A percentile compares a stretch with the other conserved stretches of the same genome.
These are phyloP conservation scores for Stagonosporopsis cucurbitacearum DNA, from an alignment of 2,329 filamentous ascomycete genomes.

Conservation along the genomic window DNA sequence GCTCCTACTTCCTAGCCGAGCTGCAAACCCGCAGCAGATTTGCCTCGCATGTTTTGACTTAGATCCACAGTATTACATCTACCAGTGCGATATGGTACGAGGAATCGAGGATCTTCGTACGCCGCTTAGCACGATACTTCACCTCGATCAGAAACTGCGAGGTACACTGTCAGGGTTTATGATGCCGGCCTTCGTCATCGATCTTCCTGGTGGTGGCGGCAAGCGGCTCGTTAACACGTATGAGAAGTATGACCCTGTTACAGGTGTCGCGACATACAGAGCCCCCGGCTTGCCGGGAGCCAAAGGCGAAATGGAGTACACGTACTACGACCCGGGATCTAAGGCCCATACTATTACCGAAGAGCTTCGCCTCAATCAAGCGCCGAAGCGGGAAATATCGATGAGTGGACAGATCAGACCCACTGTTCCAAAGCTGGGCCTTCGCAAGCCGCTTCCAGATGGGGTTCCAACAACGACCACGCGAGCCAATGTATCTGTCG, in stretches of 20 bases:
- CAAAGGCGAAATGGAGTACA: conserved; percentile 54
- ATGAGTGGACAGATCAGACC: neutral
- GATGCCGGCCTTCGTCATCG: conserved; percentile 68
- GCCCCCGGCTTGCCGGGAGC: conserved; percentile 61
- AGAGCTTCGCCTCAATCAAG: conserved; percentile 7
- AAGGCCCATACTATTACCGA: neutral
- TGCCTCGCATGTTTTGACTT: neutral
- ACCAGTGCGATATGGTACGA: conserved; percentile 68
- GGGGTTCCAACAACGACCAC: neutral
- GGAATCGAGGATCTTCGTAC: conserved; percentile 69
- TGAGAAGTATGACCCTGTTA: conserved; percentile 63
- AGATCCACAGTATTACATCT: conserved; percentile 65
- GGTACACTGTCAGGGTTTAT: conserved; percentile 68
- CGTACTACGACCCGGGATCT: conserved; percentile 62
- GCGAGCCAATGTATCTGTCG: neutral
- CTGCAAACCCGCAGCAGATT: neutral
- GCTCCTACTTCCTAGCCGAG: neutral
- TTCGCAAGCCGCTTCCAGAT: neutral
- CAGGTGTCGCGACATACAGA: conserved; percentile 62
- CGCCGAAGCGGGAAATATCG: conserved; percentile 3
- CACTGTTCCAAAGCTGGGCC: neutral
- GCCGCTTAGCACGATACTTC: conserved; percentile 63
- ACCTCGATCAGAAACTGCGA: conserved; percentile 64
- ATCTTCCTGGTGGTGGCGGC: conserved; percentile 68
- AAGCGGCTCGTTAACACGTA: conserved; percentile 65